A percentile compares a stretch with the other conserved stretches of the same genome.
These are phyloP conservation scores for Pulveroboletus sp. DNA, from an alignment of 768 basidiomycete genomes.

Conservation along the genomic window DNA sequence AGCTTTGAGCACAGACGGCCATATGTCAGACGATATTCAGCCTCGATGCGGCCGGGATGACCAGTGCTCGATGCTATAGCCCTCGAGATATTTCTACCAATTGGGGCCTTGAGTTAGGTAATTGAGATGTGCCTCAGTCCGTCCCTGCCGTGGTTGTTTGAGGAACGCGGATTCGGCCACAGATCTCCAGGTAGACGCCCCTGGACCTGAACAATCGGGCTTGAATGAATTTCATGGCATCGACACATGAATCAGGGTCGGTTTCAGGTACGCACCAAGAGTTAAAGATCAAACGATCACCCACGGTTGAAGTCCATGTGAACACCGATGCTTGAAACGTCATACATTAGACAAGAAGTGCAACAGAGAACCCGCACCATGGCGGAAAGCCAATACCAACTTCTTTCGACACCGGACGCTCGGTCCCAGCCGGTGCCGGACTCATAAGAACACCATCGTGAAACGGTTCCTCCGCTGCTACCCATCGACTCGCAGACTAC, in stretches of 20 bases:
- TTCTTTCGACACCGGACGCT: slow-evolving; percentile 7
- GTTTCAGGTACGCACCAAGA: slow-evolving; percentile 15
- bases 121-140: slow-evolving; percentile 18
- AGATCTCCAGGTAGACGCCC: slow-evolving; percentile 18
- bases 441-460: slow-evolving; percentile 14
- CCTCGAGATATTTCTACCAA: slow-evolving; percentile 22
- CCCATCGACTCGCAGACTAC: slow-evolving; percentile 3
- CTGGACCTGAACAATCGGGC: slow-evolving; percentile 24
- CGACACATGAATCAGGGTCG: slow-evolving; percentile 26
- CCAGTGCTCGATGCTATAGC: background rate
- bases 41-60: background rate
- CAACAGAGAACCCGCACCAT: background rate
- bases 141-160: slow-evolving; percentile 21
- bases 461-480: slow-evolving; percentile 7
- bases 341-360: background rate
- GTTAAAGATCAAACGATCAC: slow-evolving; percentile 18
- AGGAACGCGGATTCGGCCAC: slow-evolving; percentile 13
- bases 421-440: slow-evolving; percentile 21
- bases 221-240: slow-evolving; percentile 21
- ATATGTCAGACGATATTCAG: background rate
- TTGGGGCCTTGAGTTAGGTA: slow-evolving; percentile 10
- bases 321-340: background rate
- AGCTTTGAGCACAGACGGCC: slow-evolving; percentile 1
- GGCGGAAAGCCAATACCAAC: background rate
- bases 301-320: background rate